A percentile compares a stretch with the other conserved stretches of the same genome.
Conservation (phyloP, 768 basidiomycete genomes). For the Kwoniella sp. region DNA sequence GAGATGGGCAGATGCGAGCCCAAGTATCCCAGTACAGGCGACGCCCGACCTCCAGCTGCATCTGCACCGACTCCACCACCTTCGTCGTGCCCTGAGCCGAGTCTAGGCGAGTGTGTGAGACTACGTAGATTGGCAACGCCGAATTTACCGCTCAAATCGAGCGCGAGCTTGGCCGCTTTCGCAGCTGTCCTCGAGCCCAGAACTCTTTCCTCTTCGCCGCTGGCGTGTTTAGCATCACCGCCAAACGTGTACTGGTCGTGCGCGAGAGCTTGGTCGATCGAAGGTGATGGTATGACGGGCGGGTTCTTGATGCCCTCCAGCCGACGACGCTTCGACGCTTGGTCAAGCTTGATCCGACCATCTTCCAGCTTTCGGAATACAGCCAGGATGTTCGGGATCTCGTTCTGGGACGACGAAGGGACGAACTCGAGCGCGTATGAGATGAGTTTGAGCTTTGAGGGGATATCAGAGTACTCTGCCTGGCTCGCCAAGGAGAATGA, state of each 20-base stretch:
- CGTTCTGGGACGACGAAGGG: conserved; percentile 64
- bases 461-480: conserved; percentile 69
- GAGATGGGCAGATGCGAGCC: conserved; percentile 3
- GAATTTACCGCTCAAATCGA: conserved; percentile 23
- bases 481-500: conserved; percentile 86
- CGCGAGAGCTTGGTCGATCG: conserved; percentile 53
- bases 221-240: not conserved
- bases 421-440: conserved; percentile 84
- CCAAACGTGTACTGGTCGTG: conserved; percentile 1
- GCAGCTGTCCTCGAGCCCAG: conserved; percentile 51
- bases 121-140: not conserved
- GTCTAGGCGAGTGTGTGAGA: conserved; percentile 2
- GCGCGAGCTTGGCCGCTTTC: conserved; percentile 45
- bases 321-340: conserved; percentile 59
- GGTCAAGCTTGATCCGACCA: conserved; percentile 35
- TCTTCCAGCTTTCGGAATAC: conserved; percentile 74
- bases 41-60: not conserved
- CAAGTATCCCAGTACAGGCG: conserved; percentile 6
- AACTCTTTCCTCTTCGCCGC: conserved; percentile 34
- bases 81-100: not conserved
- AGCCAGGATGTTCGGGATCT: conserved; percentile 73
- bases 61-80: too few species aligned
- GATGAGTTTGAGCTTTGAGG: conserved; percentile 70
- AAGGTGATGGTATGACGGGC: conserved; percentile 52
- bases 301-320: conserved; percentile 23